Conservation (phyloP, 352 stramenopile species). For the Pythium insidiosum region DNA sequence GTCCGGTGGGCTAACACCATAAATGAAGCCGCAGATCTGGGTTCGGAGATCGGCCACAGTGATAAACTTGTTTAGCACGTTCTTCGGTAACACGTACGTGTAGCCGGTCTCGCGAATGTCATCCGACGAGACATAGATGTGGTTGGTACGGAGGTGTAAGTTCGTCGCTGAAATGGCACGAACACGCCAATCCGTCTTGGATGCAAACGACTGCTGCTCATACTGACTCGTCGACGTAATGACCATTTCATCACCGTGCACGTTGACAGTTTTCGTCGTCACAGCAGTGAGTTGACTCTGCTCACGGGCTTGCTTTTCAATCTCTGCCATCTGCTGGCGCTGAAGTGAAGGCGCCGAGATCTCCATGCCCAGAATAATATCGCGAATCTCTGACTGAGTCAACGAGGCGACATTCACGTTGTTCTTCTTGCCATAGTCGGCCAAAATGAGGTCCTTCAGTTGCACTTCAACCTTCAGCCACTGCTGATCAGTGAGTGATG, state of each 20-base stretch:
- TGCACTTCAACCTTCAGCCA: conserved; percentile 99
- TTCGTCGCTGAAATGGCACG: conserved; percentile 98
- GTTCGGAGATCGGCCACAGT: conserved; percentile 96
- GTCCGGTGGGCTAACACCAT: conserved; percentile 97
- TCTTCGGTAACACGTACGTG: conserved; percentile 99
- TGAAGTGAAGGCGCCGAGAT: conserved; percentile 99
- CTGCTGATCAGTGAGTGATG: conserved; percentile 97
- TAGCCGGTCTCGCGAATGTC: conserved; percentile 97
- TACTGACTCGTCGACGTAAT: conserved; percentile 99
- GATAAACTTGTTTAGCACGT: conserved; percentile 99
- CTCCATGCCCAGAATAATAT: conserved; percentile 99
- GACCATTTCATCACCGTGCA: conserved; percentile 99
- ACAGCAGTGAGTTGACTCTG: conserved; percentile 98
- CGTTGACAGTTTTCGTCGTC: conserved; percentile 99
- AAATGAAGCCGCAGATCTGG: conserved; percentile 98
- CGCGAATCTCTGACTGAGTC: conserved; percentile 99
- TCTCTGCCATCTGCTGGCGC: conserved; percentile 98
- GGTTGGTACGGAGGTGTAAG: conserved; percentile 97
- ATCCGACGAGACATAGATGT: conserved; percentile 99
- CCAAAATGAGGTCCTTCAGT: conserved; percentile 99
- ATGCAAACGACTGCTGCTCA: conserved; percentile 99
- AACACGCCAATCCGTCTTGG: conserved; percentile 99
- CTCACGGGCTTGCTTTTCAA: conserved; percentile 98
- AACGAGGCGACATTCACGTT: conserved; percentile 99
- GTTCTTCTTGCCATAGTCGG: conserved; percentile 99